A percentile compares a stretch with the other conserved stretches of the same genome.
These are phyloP conservation scores for Neolentinus lepideus DNA, from an alignment of 1,284 basidiomycete genomes.

Conservation along the genomic window DNA sequence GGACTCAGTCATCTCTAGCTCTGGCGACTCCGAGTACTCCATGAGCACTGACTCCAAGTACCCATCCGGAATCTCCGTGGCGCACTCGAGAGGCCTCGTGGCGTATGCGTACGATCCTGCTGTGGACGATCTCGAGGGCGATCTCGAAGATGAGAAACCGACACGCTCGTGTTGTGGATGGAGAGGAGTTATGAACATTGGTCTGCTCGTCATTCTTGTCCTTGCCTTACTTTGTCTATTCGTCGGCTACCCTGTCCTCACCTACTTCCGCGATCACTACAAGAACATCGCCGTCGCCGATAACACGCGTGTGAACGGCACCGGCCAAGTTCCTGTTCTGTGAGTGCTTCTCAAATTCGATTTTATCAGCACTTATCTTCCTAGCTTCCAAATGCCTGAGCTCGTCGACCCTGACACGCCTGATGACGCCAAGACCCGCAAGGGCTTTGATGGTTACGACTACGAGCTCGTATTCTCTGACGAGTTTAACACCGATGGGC, in stretches of 20 bases:
- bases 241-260: conserved; percentile 72
- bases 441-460: conserved; percentile 55
- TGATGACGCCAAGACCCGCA: conserved; percentile 41
- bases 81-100: conserved; percentile 38
- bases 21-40: conserved; percentile 45
- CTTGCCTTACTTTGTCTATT: conserved; percentile 54
- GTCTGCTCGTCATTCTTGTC: conserved; percentile 36
- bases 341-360: conserved; percentile 11
- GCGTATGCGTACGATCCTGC: conserved; percentile 65
- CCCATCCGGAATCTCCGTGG: conserved; percentile 32
- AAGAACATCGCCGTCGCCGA: conserved; percentile 48
- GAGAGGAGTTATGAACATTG: conserved; percentile 41
- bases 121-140: conserved; percentile 31
- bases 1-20: conserved; percentile 33
- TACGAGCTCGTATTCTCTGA: conserved; percentile 75
- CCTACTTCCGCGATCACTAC: conserved; percentile 37
- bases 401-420: conserved; percentile 71
- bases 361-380: neutral
- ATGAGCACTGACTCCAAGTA: conserved; percentile 58
- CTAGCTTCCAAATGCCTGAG: conserved; percentile 44
- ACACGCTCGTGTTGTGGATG: conserved; percentile 25
- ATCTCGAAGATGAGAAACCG: conserved; percentile 29
- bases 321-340: conserved; percentile 42
- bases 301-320: conserved; percentile 62
- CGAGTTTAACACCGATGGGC: conserved; percentile 74